These are phyloP conservation scores for Calonectria multiphialidica DNA, from an alignment of 2,329 filamentous ascomycete genomes.

Conservation along the genomic window DNA sequence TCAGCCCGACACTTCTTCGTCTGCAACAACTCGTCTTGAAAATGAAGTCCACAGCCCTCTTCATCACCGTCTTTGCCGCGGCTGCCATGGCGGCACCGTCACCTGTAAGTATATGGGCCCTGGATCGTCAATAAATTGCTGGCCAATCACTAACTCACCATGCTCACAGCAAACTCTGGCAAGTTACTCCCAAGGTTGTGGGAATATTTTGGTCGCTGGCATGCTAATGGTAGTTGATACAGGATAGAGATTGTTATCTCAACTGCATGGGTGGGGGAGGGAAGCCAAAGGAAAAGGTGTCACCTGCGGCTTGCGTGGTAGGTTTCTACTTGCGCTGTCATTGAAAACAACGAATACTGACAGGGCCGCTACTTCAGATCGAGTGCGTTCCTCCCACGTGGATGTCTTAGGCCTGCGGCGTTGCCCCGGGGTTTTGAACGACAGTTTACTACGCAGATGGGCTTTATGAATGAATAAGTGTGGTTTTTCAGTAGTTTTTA, in stretches of 20 bases:
- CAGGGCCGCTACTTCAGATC: background rate
- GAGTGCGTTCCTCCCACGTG: background rate
- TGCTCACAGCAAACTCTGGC: background rate
- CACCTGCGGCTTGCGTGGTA: background rate
- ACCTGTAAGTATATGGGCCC: background rate
- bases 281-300: background rate
- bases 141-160: background rate
- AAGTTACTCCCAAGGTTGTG: background rate
- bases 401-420: too few relatives aligned
- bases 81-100: background rate
- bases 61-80: background rate
- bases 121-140: background rate
- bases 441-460: too few relatives aligned
- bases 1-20: background rate
- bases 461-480: too few relatives aligned
- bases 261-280: accelerated
- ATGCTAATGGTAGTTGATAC: background rate
- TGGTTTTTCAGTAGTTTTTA: background rate
- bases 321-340: background rate
- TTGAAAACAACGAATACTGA: background rate
- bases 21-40: background rate
- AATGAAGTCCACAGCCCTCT: background rate
- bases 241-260: background rate
- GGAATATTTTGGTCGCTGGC: background rate
- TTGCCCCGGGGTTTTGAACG: background rate